These are phyloP conservation scores for Metschnikowia vanudenii DNA, from an alignment of 805 yeast species.

Conservation along the genomic window DNA sequence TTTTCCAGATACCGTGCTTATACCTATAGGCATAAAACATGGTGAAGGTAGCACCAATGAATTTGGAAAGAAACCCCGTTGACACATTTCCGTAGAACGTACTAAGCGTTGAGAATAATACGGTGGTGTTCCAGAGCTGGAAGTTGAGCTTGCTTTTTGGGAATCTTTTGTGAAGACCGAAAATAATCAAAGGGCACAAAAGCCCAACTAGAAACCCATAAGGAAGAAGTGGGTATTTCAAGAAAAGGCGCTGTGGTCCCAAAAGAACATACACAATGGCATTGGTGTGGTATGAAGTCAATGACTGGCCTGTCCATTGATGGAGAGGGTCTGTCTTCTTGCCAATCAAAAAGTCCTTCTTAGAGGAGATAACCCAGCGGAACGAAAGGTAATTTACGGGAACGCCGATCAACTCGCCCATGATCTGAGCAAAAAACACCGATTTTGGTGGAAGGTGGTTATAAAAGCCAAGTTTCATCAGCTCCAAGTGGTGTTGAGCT, in stretches of 20 bases:
- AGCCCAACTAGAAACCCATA: slow-evolving; percentile 45
- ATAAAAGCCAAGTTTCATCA: slow-evolving; percentile 52
- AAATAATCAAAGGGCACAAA: slow-evolving; percentile 37
- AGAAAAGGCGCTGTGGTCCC: slow-evolving; percentile 47
- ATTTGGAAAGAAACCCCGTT: slow-evolving; percentile 48
- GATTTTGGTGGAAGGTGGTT: slow-evolving; percentile 51
- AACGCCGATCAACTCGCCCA: slow-evolving; percentile 53
- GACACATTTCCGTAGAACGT: slow-evolving; percentile 49
- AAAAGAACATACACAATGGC: slow-evolving; percentile 51
- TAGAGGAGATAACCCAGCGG: slow-evolving; percentile 45
- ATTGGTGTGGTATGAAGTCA: slow-evolving; percentile 44
- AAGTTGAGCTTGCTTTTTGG: slow-evolving; percentile 27
- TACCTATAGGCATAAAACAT: slow-evolving; percentile 46
- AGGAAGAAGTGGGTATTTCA: slow-evolving; percentile 43
- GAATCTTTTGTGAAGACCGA: slow-evolving; percentile 25
- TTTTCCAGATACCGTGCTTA: slow-evolving; percentile 39
- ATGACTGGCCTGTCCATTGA: slow-evolving; percentile 52
- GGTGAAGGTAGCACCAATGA: slow-evolving; percentile 47
- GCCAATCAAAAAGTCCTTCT: slow-evolving; percentile 38
- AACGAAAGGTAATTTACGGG: slow-evolving; percentile 50
- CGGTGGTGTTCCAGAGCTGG: slow-evolving; percentile 46
- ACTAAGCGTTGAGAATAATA: slow-evolving; percentile 48
- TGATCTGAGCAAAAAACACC: slow-evolving; percentile 50
- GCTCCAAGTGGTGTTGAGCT: slow-evolving; percentile 41
- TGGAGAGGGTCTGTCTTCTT: slow-evolving; percentile 42